Percentiles rank a stretch among this genome's conserved stretches.
phyloP scores from a whole-genome alignment of 352 stramenopile species.

The Pythium chondricola region DNA sequence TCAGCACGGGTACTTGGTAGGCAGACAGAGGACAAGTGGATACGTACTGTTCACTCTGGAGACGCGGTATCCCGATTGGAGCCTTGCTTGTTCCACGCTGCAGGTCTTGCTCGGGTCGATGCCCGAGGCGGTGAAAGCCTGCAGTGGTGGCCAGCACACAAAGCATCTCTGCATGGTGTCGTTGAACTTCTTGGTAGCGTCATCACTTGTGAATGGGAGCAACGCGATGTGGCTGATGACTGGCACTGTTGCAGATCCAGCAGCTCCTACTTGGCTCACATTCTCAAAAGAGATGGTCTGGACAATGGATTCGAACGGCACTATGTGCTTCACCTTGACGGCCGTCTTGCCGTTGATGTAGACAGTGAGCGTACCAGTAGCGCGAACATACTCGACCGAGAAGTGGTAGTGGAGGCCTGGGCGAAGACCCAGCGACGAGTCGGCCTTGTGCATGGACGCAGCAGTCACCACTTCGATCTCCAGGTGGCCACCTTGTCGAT shows the following conservation, averaged over 20 bases:
- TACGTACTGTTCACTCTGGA: constrained; percentile 45
- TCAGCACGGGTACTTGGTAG: no score
- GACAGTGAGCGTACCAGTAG: not conserved
- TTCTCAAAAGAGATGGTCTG: no score
- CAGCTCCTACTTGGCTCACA: not conserved
- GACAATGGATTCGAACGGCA: no score
- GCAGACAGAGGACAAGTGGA: not conserved
- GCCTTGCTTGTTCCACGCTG: constrained; percentile 19
- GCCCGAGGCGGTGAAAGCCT: constrained; percentile 31
- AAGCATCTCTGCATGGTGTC: constrained; percentile 34
- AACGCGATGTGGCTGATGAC: constrained; percentile 45
- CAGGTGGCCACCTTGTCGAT: no score
- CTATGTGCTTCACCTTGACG: no score
- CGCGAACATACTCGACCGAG: constrained; percentile 1
- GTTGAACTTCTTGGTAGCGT: constrained; percentile 25
- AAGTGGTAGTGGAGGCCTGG: constrained; percentile 19
- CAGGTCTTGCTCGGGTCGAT: constrained; percentile 23
- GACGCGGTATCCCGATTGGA: constrained; percentile 48
- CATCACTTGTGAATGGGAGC: constrained; percentile 11
- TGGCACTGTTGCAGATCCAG: not conserved
- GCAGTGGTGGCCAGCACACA: constrained; percentile 38
- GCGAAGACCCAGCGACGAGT: not conserved
- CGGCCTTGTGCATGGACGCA: no score
- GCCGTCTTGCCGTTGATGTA: constrained; percentile 13
- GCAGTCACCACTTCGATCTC: no score